Evolutionary conservation across 2,329 filamentous ascomycete genomes (phyloP).

Genomic region (Raffaelea albimanens): DNA sequence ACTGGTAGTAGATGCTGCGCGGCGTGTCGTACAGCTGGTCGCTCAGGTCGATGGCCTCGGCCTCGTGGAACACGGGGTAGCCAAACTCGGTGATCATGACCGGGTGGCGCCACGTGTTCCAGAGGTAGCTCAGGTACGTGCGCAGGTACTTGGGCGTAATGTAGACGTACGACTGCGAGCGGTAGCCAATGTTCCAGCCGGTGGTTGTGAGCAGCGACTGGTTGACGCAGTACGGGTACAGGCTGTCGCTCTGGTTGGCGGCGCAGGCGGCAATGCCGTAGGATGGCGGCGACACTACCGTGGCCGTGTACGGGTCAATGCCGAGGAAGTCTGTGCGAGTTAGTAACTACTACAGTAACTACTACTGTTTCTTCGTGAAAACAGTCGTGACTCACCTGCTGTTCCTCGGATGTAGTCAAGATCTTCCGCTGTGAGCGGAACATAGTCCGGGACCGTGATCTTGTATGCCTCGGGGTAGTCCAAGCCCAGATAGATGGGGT

Average conservation of each 20-base stretch:
- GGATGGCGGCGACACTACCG: constrained; percentile 37
- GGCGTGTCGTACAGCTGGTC: constrained; percentile 46
- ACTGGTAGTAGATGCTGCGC: constrained; percentile 44
- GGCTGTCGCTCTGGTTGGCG: constrained; percentile 30
- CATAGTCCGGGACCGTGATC: constrained; percentile 32
- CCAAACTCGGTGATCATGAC: constrained; percentile 47
- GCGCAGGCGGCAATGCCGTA: constrained; percentile 38
- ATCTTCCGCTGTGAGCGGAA: constrained; percentile 36
- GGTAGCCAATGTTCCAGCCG: constrained; percentile 51
- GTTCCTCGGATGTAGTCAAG: constrained; percentile 38
- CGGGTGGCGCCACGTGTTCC: constrained; percentile 45
- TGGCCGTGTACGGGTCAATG: constrained; percentile 49
- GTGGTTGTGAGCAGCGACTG: constrained; percentile 34
- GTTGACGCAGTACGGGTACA: constrained; percentile 43
- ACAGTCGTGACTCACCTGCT: too few species aligned
- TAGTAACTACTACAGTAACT: too few species aligned
- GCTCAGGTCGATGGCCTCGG: constrained; percentile 24
- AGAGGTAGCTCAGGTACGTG: constrained; percentile 45
- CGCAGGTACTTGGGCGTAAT: constrained; percentile 49
- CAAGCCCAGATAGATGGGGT: constrained; percentile 40
- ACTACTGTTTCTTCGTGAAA: too few species aligned
- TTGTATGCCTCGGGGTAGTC: constrained; percentile 40
- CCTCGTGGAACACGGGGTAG: constrained; percentile 42
- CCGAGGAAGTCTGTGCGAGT: constrained; percentile 46
- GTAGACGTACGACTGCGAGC: constrained; percentile 46